These are phyloP conservation scores for Cochlearia excelsa DNA, from an alignment of 345 rosid genomes.

Conservation along the genomic window DNA sequence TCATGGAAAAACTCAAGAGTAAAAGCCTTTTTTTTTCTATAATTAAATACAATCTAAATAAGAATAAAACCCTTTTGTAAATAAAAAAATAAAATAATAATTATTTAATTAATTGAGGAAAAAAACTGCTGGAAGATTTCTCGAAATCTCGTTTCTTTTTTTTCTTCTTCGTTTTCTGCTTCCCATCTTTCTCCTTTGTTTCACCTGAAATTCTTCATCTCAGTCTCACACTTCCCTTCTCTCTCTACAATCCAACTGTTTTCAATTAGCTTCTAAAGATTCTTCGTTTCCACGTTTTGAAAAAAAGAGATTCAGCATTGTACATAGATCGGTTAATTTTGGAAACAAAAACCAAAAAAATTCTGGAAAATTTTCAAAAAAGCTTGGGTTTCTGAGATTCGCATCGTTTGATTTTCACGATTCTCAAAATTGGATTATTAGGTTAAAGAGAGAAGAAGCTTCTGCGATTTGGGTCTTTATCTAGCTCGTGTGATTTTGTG, in stretches of 20 bases:
- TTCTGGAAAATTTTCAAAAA: conserved; percentile 2
- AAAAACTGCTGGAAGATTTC: conserved; percentile 38
- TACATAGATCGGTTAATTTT: conserved; percentile 28
- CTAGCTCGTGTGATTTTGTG: conserved; percentile 15
- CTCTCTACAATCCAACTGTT: conserved; percentile 27
- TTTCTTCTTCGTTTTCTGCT: conserved; percentile 9
- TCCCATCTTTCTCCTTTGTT: conserved; percentile 13
- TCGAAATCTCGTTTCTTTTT: conserved; percentile 30
- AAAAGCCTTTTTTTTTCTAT: conserved; percentile 19
- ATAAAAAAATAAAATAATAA: not conserved
- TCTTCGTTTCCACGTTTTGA: conserved; percentile 26
- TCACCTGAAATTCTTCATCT: conserved; percentile 40
- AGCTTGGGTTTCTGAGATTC: not conserved
- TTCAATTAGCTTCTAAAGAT: conserved; percentile 34
- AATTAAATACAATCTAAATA: conserved; percentile 27
- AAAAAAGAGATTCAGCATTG: conserved; percentile 33
- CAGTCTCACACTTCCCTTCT: conserved; percentile 31
- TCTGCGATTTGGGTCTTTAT: conserved; percentile 14
- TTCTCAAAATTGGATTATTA: conserved; percentile 15
- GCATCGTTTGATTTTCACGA: conserved; percentile 10
- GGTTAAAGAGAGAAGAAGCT: conserved; percentile 8
- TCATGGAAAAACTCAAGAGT: too few species aligned
- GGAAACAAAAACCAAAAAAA: not conserved
- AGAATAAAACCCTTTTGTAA: conserved; percentile 5
- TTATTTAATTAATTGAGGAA: too few species aligned